Evolutionary conservation across 2,329 filamentous ascomycete species (phyloP).

Genomic region (Fusarium oligoseptatum): DNA sequence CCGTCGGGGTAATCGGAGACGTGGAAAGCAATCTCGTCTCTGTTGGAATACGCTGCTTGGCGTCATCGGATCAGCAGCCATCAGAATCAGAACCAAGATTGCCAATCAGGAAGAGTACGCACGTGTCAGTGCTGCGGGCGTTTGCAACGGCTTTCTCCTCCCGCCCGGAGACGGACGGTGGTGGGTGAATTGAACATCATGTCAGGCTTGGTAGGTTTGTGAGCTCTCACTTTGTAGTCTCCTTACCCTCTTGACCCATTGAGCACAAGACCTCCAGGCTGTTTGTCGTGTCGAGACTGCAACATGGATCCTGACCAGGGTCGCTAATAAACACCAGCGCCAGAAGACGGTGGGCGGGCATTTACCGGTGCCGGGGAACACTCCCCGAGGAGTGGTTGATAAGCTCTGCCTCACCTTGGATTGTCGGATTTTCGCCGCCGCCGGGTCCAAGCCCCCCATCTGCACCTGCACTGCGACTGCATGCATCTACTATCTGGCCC

Average conservation of each 20-base stretch:
- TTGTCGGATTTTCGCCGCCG: conserved; percentile 21
- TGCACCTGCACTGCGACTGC: conserved; percentile 14
- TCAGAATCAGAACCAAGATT: conserved; percentile 10
- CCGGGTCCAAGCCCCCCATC: conserved; percentile 13
- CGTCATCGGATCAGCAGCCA: conserved; percentile 33
- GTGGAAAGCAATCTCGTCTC: conserved; percentile 24
- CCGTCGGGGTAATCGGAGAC: not conserved
- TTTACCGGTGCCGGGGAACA: conserved; percentile 34
- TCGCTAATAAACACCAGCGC: conserved; percentile 30
- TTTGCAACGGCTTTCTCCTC: conserved; percentile 22
- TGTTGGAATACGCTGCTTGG: conserved; percentile 14
- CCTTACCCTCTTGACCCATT: not conserved
- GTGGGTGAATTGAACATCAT: not conserved
- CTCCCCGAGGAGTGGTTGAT: conserved; percentile 25
- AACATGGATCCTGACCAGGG: conserved; percentile 17
- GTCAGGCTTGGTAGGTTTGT: not conserved
- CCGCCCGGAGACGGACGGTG: conserved; percentile 4
- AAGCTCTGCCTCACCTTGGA: conserved; percentile 5
- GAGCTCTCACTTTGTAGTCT: not conserved
- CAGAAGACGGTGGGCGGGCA: conserved; percentile 9
- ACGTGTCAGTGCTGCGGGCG: conserved; percentile 23
- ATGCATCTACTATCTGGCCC: conserved; percentile 20
- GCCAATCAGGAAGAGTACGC: conserved; percentile 16
- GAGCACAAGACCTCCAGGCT: not conserved
- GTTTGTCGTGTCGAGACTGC: conserved; percentile 6